These are phyloP conservation scores for Saitoella complicata DNA, from an alignment of 805 yeast species.

Conservation along the genomic window DNA sequence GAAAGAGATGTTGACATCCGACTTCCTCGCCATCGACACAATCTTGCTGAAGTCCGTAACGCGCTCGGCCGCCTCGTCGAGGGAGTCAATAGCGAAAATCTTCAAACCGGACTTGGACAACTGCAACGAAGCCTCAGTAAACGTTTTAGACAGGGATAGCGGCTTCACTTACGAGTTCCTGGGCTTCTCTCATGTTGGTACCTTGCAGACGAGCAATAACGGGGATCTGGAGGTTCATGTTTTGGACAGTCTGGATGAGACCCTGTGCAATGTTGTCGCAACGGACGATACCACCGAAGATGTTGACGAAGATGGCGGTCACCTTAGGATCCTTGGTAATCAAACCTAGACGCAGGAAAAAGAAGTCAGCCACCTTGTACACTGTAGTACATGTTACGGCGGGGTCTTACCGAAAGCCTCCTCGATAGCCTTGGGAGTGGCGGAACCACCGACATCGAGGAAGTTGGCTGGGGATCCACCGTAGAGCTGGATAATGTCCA, in stretches of 20 bases:
- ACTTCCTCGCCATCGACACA: conserved; percentile 31
- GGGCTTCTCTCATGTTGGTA: conserved; percentile 83
- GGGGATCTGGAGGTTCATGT: conserved; percentile 79
- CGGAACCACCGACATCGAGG: conserved; percentile 99
- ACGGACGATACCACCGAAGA: conserved; percentile 98
- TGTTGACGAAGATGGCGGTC: conserved; percentile 91
- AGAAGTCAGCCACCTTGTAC: too few relatives aligned
- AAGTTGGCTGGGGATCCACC: conserved; percentile 99
- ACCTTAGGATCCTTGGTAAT: conserved; percentile 80
- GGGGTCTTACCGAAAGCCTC: conserved; percentile 51
- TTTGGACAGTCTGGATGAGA: conserved; percentile 84
- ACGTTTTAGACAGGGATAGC: too few relatives aligned
- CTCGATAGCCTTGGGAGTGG: conserved; percentile 95
- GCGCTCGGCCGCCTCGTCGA: conserved; percentile 94
- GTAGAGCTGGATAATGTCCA: conserved; percentile 95
- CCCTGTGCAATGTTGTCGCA: conserved; percentile 98
- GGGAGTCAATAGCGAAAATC: conserved; percentile 78
- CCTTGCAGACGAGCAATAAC: conserved; percentile 98
- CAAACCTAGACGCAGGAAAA: conserved; percentile 26
- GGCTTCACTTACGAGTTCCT: conserved; percentile 44
- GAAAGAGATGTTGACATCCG: conserved; percentile 34
- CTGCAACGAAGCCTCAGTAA: too few relatives aligned
- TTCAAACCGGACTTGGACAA: conserved; percentile 63
- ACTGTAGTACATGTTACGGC: too few relatives aligned
- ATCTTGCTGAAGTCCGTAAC: conserved; percentile 59